Percentiles rank a stretch among this genome's conserved stretches.
Conservation (phyloP, 345 rosid genomes). For the Ceriops decandra region DNA sequence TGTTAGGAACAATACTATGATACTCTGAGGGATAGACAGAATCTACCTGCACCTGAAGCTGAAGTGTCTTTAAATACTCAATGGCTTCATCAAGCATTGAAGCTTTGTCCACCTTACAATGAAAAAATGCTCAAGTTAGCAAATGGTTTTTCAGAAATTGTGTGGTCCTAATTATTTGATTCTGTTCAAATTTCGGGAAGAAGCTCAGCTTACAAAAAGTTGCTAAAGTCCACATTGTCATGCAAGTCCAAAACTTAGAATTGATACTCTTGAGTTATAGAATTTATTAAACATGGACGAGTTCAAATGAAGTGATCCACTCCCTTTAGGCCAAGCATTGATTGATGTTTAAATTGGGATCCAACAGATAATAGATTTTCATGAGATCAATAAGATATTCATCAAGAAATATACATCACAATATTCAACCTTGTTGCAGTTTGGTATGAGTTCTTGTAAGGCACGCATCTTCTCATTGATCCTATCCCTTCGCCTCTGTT, state of each 20-base stretch:
- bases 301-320: not conserved
- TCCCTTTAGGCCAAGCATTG: not conserved
- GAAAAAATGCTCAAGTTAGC: conserved; percentile 23
- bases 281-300: not conserved
- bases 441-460: conserved; percentile 90
- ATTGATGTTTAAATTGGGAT: not conserved
- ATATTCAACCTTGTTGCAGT: conserved; percentile 71
- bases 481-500: conserved; percentile 86
- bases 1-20: not conserved
- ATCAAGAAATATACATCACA: not conserved
- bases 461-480: conserved; percentile 96
- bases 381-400: not conserved
- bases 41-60: conserved; percentile 84
- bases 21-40: not conserved
- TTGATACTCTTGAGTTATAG: not conserved
- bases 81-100: conserved; percentile 97
- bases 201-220: conserved; percentile 3
- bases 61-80: conserved; percentile 86
- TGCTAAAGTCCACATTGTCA: not conserved
- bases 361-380: not conserved
- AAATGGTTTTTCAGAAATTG: conserved; percentile 4
- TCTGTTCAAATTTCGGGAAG: not conserved
- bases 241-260: conserved; percentile 1
- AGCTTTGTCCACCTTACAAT: conserved; percentile 80
- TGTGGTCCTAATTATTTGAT: conserved; percentile 5